A percentile compares a stretch with the other conserved stretches of the same genome.
phyloP scores from a whole-genome alignment of 2,329 filamentous ascomycete genomes.

The Claviceps purpurea region DNA sequence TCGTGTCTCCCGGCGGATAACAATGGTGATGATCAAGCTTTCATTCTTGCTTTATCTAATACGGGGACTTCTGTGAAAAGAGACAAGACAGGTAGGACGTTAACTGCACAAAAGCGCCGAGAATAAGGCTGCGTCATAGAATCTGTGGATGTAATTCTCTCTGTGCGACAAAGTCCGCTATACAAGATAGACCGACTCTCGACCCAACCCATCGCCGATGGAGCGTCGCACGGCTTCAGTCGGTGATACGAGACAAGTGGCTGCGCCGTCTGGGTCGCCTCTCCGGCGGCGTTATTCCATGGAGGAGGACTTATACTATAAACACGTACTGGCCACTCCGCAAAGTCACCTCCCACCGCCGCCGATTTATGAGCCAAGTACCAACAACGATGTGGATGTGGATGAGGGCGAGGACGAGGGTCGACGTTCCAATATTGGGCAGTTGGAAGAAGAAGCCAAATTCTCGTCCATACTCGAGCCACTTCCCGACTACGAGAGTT shows the following conservation, averaged over 20 bases:
- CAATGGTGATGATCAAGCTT: no score
- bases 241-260: constrained; percentile 21
- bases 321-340: constrained; percentile 34
- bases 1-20: no score
- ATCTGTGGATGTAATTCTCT: background rate
- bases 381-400: constrained; percentile 1
- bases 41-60: no score
- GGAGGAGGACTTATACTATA: constrained; percentile 42
- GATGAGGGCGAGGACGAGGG: constrained; percentile 4
- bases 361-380: constrained; percentile 28
- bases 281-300: constrained; percentile 36
- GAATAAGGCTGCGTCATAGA: no score
- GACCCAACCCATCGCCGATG: constrained; percentile 16
- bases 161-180: background rate
- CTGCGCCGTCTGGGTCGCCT: constrained; percentile 18
- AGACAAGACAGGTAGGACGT: no score
- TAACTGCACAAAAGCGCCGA: no score
- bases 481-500: constrained; percentile 43
- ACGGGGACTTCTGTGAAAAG: no score
- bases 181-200: background rate
- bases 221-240: constrained; percentile 17
- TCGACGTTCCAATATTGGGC: constrained; percentile 2
- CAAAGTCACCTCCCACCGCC: constrained; percentile 31
- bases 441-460: constrained; percentile 17
- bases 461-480: constrained; percentile 22